Evolutionary conservation across 208 protist genomes (phyloP).

Genomic region (Trypanosoma conorhini): DNA sequence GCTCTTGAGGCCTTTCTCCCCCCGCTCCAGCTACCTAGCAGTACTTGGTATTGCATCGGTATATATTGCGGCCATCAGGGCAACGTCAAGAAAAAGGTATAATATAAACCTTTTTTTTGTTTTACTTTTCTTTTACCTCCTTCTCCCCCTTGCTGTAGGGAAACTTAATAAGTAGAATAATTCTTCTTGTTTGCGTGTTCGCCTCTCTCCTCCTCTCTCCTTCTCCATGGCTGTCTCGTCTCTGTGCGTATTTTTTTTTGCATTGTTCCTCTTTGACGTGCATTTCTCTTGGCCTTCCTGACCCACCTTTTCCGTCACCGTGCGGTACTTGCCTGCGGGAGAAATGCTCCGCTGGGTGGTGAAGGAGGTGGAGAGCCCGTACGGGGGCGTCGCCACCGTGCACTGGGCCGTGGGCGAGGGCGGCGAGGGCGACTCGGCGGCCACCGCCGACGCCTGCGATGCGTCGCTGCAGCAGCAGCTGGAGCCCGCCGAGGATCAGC

Average conservation of each 20-base stretch:
- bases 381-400: constrained; percentile 70
- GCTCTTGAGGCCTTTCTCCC: no score
- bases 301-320: not conserved
- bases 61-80: no score
- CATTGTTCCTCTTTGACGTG: not conserved
- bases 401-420: constrained; percentile 73
- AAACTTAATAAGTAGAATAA: no score
- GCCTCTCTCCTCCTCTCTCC: not conserved
- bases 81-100: no score
- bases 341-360: constrained; percentile 77
- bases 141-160: no score
- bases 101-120: no score
- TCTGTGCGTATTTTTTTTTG: no score
- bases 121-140: no score
- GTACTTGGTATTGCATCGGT: no score
- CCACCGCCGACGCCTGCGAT: constrained; percentile 10
- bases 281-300: not conserved
- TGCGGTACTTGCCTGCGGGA: not conserved
- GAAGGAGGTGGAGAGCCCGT: constrained; percentile 72
- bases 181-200: not conserved
- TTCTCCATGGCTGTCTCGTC: not conserved
- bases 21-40: no score
- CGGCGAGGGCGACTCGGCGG: constrained; percentile 5
- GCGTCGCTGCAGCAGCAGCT: constrained; percentile 44
- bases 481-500: constrained; percentile 80